Evolutionary conservation across 306 rosid species (phyloP), one percentile per base, ranked within the genome.

Genomic region (Vachellia collinsii): DNA sequence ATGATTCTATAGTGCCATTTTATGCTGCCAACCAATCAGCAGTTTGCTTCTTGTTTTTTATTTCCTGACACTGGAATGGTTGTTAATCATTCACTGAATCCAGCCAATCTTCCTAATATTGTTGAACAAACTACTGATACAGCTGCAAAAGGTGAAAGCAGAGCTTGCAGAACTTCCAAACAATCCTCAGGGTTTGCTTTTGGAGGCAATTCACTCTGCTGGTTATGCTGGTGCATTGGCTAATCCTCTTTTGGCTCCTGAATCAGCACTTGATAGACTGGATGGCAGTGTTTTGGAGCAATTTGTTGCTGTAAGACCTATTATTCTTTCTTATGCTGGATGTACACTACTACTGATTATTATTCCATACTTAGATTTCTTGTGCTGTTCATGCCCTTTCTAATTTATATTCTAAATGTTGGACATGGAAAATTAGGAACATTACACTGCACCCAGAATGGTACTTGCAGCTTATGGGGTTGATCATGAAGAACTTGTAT

Each of bases 401-500:
- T 72, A 22, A 53, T 66, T 66, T 50, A 38, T 74, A 51, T 77
- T 61, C 85, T 88, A 53, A 76, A 68, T 83, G 58, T 56, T 34
- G 38, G 63, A 72, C 87, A 19, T 70, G 47, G 65, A 74, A 81
- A 88, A 80, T 75, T 86, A 96, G 99, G 98, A 96, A 74, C 91
- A 96, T 86, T 96, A 96, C 85, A 93, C 97, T 39, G 99, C 99
- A 75, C 93, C 97, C 67, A 85, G 97, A 82, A 88, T 96, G 86
- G 99, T 93, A 79, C 97, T 96, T 83, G 98, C 99, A 23, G 99
- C 97, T 76, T 87, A 90, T 48, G 99, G 99, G 70, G 92, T 93
- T 50, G 97, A 96, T 11, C 99, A 96, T 74, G 92, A 90, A 83
- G 94, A 96, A 83, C 87, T 96, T 78, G 22, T 93, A 41, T 90